Evolutionary conservation across 164 flowering plant species (phyloP).

Genomic region (Cinnamomum micranthum): DNA sequence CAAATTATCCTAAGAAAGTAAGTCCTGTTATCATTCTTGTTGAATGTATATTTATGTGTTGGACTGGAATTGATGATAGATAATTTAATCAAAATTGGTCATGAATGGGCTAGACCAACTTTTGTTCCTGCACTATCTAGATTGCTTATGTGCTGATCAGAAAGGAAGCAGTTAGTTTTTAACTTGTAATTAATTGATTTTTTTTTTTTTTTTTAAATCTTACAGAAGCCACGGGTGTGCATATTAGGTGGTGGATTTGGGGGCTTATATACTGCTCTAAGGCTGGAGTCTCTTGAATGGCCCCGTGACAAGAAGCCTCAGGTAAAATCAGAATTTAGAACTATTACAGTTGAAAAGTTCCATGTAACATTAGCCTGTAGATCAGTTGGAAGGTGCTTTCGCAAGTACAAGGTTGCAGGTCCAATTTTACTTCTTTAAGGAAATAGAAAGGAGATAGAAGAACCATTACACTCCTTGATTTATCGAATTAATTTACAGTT

Average conservation of each 20-base stretch:
- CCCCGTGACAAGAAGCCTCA: slow-evolving; percentile 86
- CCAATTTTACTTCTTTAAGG: no score
- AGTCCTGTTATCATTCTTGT: background rate
- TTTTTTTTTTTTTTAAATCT: slow-evolving; percentile 2
- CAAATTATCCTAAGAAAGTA: background rate
- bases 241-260: slow-evolving; percentile 99
- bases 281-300: slow-evolving; percentile 93
- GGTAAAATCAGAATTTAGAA: slow-evolving; percentile 30
- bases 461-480: no score
- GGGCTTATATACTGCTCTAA: slow-evolving; percentile 90
- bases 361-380: no score
- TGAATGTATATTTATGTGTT: background rate
- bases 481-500: no score
- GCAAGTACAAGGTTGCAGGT: no score
- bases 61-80: no score
- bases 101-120: no score
- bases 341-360: no score
- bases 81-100: no score
- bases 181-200: background rate
- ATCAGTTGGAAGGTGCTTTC: no score
- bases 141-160: background rate
- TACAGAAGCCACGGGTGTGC: slow-evolving; percentile 89
- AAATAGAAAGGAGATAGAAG: no score
- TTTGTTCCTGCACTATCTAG: background rate
- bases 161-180: background rate